Evolutionary conservation across 345 rosid genomes (phyloP).

Genomic region (Aquilaria sinensis): DNA sequence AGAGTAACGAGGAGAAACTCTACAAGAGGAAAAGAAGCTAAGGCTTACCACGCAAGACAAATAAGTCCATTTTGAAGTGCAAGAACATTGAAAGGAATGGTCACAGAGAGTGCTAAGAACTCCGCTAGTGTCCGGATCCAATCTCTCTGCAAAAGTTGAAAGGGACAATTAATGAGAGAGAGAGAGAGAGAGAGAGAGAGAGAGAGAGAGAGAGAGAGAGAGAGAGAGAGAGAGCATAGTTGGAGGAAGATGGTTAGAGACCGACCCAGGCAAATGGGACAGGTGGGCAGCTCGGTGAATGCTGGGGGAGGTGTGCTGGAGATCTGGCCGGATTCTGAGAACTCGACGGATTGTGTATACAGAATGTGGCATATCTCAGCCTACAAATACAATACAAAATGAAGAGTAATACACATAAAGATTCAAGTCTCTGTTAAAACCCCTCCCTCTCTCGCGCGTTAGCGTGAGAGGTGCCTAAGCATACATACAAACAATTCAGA

Average conservation of each 20-base stretch:
- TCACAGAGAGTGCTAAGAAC: conserved; percentile 81
- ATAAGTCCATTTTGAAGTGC: conserved; percentile 92
- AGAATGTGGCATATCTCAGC: conserved; percentile 89
- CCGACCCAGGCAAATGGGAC: conserved; percentile 90
- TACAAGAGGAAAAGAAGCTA: conserved; percentile 4
- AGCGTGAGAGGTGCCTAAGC: too few relatives aligned
- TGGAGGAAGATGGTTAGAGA: background rate
- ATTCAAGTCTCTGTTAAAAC: too few relatives aligned
- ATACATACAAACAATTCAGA: background rate
- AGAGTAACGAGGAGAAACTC: background rate
- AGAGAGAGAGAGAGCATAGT: background rate
- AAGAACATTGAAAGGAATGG: conserved; percentile 90
- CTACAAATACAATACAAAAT: conserved; percentile 24
- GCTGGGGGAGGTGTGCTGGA: conserved; percentile 62
- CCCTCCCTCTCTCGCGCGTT: too few relatives aligned
- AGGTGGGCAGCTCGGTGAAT: conserved; percentile 77
- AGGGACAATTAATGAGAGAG: background rate
- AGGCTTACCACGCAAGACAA: conserved; percentile 80
- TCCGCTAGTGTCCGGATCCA: conserved; percentile 92
- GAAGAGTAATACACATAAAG: too few relatives aligned
- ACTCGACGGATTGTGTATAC: conserved; percentile 55
- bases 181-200: background rate
- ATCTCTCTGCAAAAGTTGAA: conserved; percentile 47
- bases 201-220: background rate
- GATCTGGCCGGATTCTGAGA: conserved; percentile 52